Percentiles rank a stretch among this genome's conserved stretches.
phyloP scores from a whole-genome alignment of 1,284 basidiomycete species.

The Puccinia polysora region DNA sequence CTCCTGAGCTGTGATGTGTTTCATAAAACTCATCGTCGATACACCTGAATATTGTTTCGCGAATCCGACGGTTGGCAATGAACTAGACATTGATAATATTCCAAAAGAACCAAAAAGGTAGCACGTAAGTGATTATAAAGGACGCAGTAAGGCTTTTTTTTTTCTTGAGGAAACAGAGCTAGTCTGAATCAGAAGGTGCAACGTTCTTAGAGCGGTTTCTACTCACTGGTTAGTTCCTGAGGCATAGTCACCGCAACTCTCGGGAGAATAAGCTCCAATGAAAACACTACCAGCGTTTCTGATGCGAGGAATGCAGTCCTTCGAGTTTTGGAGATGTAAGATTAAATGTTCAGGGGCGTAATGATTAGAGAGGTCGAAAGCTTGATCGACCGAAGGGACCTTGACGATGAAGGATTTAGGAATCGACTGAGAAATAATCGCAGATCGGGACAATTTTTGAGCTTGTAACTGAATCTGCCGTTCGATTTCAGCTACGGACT shows the following conservation, averaged over 20 bases:
- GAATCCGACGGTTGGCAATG: slow-evolving; percentile 64
- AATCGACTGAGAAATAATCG: slow-evolving; percentile 85
- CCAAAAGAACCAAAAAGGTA: no score
- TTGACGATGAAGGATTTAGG: slow-evolving; percentile 85
- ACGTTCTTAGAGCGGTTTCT: no score
- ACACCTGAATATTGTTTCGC: slow-evolving; percentile 97
- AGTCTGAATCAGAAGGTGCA: no score
- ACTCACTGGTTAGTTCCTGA: slow-evolving; percentile 85
- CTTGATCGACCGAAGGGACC: slow-evolving; percentile 65
- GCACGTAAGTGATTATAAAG: no score
- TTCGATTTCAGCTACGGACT: slow-evolving; percentile 70
- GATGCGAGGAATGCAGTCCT: slow-evolving; percentile 63
- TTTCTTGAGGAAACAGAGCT: no score
- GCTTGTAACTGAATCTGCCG: slow-evolving; percentile 83
- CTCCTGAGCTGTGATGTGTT: slow-evolving; percentile 95
- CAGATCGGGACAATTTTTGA: slow-evolving; percentile 74
- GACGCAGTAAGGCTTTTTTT: no score
- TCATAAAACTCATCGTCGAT: slow-evolving; percentile 95
- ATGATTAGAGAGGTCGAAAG: slow-evolving; percentile 84
- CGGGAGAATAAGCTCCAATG: slow-evolving; percentile 87
- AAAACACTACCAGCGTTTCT: slow-evolving; percentile 95
- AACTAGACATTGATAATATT: slow-evolving; percentile 2
- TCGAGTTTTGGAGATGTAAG: slow-evolving; percentile 72
- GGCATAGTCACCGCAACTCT: slow-evolving; percentile 97
- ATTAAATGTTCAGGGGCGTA: slow-evolving; percentile 98